Conservation (phyloP, 352 stramenopile genomes). For the Globisporangium irregulare region DNA sequence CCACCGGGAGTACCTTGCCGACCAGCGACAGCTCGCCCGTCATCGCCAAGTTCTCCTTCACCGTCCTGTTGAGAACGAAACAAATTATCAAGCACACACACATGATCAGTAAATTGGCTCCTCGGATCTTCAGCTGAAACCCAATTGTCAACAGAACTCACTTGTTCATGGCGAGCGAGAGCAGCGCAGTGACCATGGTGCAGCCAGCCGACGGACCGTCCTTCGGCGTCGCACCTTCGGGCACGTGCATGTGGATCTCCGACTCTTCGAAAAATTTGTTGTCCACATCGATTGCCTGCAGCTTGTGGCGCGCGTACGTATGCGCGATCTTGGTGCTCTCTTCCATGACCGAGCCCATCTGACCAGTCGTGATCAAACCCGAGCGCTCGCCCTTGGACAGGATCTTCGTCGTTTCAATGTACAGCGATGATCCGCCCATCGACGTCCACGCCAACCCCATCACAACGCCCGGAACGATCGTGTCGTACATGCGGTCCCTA, state of each 20-base stretch:
- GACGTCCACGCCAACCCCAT: slow-evolving; percentile 99
- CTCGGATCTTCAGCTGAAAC: neutral
- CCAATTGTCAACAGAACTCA: slow-evolving; percentile 28
- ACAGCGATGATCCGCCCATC: slow-evolving; percentile 98
- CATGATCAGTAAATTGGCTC: neutral
- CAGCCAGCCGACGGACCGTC: slow-evolving; percentile 97
- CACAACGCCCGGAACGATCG: slow-evolving; percentile 92
- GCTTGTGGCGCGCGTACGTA: slow-evolving; percentile 88
- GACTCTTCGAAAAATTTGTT: slow-evolving; percentile 95
- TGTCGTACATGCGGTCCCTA: slow-evolving; percentile 97
- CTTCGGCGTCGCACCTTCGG: slow-evolving; percentile 98
- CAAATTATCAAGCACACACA: neutral
- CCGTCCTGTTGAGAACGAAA: slow-evolving; percentile 47
- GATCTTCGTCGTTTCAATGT: slow-evolving; percentile 94
- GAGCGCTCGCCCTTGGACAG: slow-evolving; percentile 62
- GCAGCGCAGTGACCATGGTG: slow-evolving; percentile 97
- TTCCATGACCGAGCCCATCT: slow-evolving; percentile 98
- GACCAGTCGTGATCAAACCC: slow-evolving; percentile 88
- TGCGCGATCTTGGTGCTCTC: slow-evolving; percentile 98
- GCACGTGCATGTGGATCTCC: slow-evolving; percentile 98
- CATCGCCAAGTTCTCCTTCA: slow-evolving; percentile 97
- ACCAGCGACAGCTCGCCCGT: slow-evolving; percentile 96
- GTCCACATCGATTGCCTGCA: slow-evolving; percentile 57
- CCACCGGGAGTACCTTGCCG: slow-evolving; percentile 98
- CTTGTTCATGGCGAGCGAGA: slow-evolving; percentile 94